phyloP scores from a whole-genome alignment of 345 rosid species.

The Nasturtium officinale region DNA sequence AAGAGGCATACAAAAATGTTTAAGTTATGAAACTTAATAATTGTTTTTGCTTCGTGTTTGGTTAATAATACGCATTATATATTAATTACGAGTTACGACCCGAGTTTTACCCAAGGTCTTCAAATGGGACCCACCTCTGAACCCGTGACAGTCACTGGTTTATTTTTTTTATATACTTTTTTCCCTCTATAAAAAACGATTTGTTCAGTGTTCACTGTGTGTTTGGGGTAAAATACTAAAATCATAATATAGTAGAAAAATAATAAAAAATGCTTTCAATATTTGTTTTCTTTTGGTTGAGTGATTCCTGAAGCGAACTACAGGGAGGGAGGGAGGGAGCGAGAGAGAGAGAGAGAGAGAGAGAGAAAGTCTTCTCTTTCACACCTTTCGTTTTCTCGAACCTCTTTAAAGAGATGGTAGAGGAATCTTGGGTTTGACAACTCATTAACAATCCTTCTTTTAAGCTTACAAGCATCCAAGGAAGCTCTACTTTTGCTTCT shows the following conservation, averaged over 20 bases:
- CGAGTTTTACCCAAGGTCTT: constrained; percentile 50
- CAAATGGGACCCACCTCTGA: constrained; percentile 59
- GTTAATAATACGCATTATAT: not conserved
- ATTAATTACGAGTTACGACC: constrained; percentile 15
- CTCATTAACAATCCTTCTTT: constrained; percentile 39
- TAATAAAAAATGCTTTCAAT: constrained; percentile 21
- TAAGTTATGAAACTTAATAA: not conserved
- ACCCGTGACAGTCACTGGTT: constrained; percentile 77
- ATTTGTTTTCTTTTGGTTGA: constrained; percentile 53
- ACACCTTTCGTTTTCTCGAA: constrained; percentile 64
- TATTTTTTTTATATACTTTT: constrained; percentile 23
- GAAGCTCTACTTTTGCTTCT: constrained; percentile 39
- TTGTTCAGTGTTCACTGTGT: constrained; percentile 17
- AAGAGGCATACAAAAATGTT: not conserved
- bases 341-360: constrained; percentile 30
- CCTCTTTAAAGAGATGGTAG: constrained; percentile 44
- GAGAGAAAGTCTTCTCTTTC: constrained; percentile 72
- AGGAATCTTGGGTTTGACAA: constrained; percentile 69
- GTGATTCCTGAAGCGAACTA: constrained; percentile 51
- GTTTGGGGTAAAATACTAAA: not conserved
- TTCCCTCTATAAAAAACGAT: not conserved
- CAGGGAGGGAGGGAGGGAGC: constrained; percentile 27
- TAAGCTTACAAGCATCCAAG: constrained; percentile 41
- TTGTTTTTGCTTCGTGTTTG: not conserved
- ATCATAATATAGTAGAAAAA: constrained; percentile 5